Evolutionary conservation across 768 basidiomycete species (phyloP).

Genomic region (Rhodotorula graminis): DNA sequence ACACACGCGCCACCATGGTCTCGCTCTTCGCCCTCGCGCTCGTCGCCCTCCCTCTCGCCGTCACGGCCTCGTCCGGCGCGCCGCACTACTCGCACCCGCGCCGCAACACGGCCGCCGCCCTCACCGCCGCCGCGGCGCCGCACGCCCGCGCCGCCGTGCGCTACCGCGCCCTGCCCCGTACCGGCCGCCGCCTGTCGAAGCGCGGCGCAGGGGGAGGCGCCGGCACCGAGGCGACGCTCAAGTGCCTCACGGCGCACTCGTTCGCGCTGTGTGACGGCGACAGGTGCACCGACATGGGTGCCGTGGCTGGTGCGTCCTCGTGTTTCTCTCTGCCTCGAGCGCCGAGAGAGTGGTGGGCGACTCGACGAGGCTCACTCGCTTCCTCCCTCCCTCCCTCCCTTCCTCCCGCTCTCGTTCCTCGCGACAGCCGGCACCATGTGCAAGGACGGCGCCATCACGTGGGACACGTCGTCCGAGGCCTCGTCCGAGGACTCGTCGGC

Average conservation of each 20-base stretch:
- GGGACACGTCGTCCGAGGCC: constrained; percentile 29
- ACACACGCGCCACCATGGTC: not conserved
- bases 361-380: not conserved
- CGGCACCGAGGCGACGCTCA: constrained; percentile 18
- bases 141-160: not conserved
- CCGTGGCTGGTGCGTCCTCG: constrained; percentile 29
- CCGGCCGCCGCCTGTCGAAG: constrained; percentile 3
- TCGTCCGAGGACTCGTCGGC: constrained; percentile 6
- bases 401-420: no score
- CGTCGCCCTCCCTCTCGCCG: constrained; percentile 7
- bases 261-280: constrained; percentile 30
- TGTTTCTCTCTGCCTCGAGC: not conserved
- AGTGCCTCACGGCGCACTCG: constrained; percentile 21
- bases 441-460: constrained; percentile 32
- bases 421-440: constrained; percentile 29
- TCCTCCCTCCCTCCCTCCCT: not conserved
- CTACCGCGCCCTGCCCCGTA: constrained; percentile 5
- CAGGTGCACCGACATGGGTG: constrained; percentile 35
- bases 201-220: not conserved
- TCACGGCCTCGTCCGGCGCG: not conserved
- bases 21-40: constrained; percentile 6
- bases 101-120: not conserved
- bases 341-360: not conserved
- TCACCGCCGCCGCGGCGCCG: not conserved
- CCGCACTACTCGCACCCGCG: constrained; percentile 17